phyloP scores from a whole-genome alignment of 306 rosid genomes.

The Calophaca sinica region DNA sequence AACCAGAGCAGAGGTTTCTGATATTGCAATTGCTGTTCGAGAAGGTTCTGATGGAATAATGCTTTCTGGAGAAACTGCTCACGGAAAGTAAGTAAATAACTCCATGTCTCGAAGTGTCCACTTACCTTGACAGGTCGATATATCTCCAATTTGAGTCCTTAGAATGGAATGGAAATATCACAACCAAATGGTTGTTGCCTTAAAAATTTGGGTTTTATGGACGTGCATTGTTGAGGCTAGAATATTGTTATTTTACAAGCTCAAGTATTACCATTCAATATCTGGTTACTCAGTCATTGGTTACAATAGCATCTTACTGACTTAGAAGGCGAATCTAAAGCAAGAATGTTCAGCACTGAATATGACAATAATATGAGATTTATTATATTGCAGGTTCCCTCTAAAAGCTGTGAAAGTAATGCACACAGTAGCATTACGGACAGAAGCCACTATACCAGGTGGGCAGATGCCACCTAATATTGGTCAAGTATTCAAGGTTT shows the following conservation, averaged over 20 bases:
- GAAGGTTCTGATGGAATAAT: constrained; percentile 98
- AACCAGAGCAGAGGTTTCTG: constrained; percentile 99
- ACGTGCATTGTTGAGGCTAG: neutral
- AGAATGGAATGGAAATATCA: neutral
- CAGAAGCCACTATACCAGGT: constrained; percentile 80
- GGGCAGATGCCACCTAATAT: constrained; percentile 86
- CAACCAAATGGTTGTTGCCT: neutral
- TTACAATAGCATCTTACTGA: constrained; percentile 17
- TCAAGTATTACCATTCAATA: neutral
- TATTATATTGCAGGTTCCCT: constrained; percentile 71
- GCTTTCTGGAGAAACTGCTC: constrained; percentile 99
- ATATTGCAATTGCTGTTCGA: constrained; percentile 98
- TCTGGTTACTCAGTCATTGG: constrained; percentile 3
- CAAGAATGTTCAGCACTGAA: constrained; percentile 9
- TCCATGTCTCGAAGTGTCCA: neutral
- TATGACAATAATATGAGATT: constrained; percentile 27
- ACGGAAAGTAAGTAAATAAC: constrained; percentile 88
- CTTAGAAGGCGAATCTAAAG: constrained; percentile 12
- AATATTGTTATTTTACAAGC: constrained; percentile 22
- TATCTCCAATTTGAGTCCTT: constrained; percentile 1
- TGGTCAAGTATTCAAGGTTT: constrained; percentile 94
- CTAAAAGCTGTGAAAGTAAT: constrained; percentile 94
- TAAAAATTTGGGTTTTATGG: neutral
- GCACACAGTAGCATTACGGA: constrained; percentile 96
- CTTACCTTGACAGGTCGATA: constrained; percentile 23